Base-by-base conservation (phyloP, 2,329 filamentous ascomycete genomes). In the Teratosphaeriaceae sp. region DNA sequence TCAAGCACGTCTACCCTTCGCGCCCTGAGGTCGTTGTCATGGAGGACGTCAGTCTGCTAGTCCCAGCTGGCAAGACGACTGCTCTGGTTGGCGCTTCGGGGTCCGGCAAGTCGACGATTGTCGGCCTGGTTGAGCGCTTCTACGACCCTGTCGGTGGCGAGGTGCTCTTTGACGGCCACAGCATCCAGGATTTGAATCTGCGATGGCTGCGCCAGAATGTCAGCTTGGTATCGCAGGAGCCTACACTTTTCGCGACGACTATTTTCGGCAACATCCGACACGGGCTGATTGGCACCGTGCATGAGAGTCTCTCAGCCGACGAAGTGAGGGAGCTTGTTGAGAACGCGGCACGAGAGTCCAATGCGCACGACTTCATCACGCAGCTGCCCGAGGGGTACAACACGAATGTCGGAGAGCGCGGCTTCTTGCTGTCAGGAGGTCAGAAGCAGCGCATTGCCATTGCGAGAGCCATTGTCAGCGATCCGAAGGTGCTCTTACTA, bases 1-100 rank as follows among this genome's bases (percentile, higher is more conserved):
- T 97, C 60, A 92, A 86, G 64, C 89, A 95, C 65, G 89, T 96
- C 55, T 97, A 98, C 57, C 92, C 92, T 3, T 95, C 88, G 5
- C 79, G 92, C 11, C 87, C 89, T 0, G 89, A 96, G 56, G 88
- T 95, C 3, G 78, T 81, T 1, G 85, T 97, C 29, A 90, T 97
- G 81, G 73, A 92, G 31, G 80, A 83, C 50, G 85, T 97, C 44
- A 85, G 73, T 44, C 76, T 98, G 1, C 65, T 75, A 1, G 83
- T 97, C 27, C 88, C 88, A 1, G 85, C 89, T 2, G 89, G 90
- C 16, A 94, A 95, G 69, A 88, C 85, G 15, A 95, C 90, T 2
- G 92, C 92, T 1, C 71, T 98, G 6, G 92, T 98, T 5, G 92
- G 92, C 45, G 87, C 90, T 0, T 97, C 90, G 9, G 92, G 90